phyloP scores from a whole-genome alignment of 495 filamentous ascomycete genomes.

The Talaromyces borbonicus region DNA sequence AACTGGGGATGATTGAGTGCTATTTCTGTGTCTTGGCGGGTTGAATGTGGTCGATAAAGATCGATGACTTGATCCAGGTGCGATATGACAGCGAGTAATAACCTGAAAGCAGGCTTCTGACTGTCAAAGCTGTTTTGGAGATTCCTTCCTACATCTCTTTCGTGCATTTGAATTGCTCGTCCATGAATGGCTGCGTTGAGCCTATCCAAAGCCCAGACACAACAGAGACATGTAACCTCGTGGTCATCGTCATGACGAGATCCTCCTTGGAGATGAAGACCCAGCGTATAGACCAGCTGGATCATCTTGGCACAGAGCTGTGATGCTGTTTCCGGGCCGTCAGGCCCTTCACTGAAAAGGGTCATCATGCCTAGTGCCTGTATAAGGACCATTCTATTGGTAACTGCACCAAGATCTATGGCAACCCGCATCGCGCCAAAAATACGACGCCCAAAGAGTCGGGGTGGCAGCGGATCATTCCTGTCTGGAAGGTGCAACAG shows the following conservation, averaged over 20 bases:
- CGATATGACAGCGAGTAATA: neutral
- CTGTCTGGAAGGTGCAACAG: neutral
- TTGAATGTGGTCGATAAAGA: slow-evolving; percentile 1
- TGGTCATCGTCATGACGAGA: neutral
- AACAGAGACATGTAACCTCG: neutral
- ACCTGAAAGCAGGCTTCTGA: neutral
- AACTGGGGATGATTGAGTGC: slow-evolving; percentile 1
- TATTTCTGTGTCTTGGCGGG: neutral
- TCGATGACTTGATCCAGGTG: slow-evolving; percentile 4
- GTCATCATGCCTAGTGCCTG: neutral
- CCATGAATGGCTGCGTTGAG: slow-evolving; percentile 5
- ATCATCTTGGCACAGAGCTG: slow-evolving; percentile 3
- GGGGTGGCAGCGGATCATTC: neutral
- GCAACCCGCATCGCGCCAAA: neutral
- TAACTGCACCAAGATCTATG: neutral
- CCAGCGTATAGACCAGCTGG: neutral
- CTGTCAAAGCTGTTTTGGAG: neutral
- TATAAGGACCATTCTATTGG: neutral
- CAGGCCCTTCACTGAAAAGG: neutral
- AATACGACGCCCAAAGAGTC: neutral
- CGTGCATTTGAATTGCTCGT: neutral
- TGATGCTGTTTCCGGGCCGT: neutral
- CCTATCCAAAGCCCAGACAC: slow-evolving; percentile 2
- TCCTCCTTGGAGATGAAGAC: slow-evolving; percentile 1
- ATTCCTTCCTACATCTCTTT: slow-evolving; percentile 4